phyloP scores from a whole-genome alignment of 371 early-diverging fungal genomes.

The Zychaea mexicana region DNA sequence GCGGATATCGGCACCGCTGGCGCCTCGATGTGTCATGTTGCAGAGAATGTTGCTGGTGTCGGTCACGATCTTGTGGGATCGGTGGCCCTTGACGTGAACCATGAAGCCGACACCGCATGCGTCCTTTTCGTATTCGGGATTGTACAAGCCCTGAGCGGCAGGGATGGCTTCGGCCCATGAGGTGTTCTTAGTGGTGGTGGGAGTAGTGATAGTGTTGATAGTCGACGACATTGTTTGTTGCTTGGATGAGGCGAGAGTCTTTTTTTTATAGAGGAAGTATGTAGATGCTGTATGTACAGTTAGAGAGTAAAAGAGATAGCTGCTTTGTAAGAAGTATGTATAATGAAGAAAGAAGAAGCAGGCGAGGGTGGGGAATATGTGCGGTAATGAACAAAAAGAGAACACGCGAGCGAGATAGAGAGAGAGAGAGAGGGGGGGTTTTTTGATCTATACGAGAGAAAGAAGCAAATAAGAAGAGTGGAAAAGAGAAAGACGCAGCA shows the following conservation, averaged over 20 bases:
- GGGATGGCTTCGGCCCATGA: slow-evolving; percentile 87
- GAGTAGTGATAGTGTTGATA: not conserved
- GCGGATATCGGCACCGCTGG: slow-evolving; percentile 86
- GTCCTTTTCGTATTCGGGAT: slow-evolving; percentile 90
- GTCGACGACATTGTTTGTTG: not conserved
- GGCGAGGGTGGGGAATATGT: not conserved
- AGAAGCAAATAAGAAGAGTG: not conserved
- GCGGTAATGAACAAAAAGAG: too few species aligned
- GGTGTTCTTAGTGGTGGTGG: slow-evolving; percentile 65
- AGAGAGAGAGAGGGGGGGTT: slow-evolving; percentile 2
- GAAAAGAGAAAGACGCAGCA: not conserved
- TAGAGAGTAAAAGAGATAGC: not conserved
- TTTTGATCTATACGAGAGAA: slow-evolving; percentile 1
- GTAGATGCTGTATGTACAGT: slow-evolving; percentile 4
- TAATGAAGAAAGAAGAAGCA: not conserved
- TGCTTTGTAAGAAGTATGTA: not conserved
- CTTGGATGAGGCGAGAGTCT: too few species aligned
- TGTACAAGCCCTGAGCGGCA: slow-evolving; percentile 84
- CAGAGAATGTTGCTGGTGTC: slow-evolving; percentile 90
- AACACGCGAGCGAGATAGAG: not conserved
- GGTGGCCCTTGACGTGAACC: slow-evolving; percentile 83
- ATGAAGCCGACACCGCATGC: slow-evolving; percentile 98
- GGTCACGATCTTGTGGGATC: slow-evolving; percentile 86
- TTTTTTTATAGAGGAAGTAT: not conserved
- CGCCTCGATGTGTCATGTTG: slow-evolving; percentile 97